Conservation (phyloP, 2,329 filamentous ascomycete genomes). For the Thelonectria rubi region DNA sequence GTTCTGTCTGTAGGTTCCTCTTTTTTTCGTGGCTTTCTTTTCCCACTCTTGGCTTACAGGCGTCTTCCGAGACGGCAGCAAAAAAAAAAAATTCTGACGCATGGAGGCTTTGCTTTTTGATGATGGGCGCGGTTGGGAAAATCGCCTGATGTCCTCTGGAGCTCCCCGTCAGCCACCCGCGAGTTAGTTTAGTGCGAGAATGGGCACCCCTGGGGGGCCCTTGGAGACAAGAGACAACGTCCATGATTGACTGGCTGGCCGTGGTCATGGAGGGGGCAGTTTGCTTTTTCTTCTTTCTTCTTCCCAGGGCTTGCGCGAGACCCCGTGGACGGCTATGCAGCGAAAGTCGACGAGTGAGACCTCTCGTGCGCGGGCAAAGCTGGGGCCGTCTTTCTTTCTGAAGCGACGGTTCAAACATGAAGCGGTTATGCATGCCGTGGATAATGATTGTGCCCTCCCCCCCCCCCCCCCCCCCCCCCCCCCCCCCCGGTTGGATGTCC, state of each 20-base stretch:
- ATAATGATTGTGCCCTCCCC: conserved; percentile 3
- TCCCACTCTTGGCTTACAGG: conserved; percentile 1
- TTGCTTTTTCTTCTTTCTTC: background rate
- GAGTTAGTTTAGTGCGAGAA: too few relatives aligned
- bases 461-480: too few relatives aligned
- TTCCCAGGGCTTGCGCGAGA: background rate
- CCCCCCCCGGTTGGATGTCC: too few relatives aligned
- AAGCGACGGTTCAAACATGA: conserved; percentile 12
- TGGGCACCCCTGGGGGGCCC: too few relatives aligned
- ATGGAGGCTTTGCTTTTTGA: conserved; percentile 38
- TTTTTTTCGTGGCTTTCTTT: background rate
- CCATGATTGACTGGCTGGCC: too few relatives aligned
- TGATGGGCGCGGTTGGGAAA: conserved; percentile 8
- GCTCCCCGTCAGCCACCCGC: conserved; percentile 9
- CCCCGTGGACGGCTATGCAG: too few relatives aligned
- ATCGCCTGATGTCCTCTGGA: conserved; percentile 32
- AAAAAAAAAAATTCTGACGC: conserved; percentile 14
- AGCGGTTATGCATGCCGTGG: conserved; percentile 1
- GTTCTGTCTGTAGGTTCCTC: background rate
- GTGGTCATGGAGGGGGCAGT: too few relatives aligned
- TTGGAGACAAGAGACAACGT: conserved; percentile 24
- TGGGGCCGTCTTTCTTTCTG: conserved; percentile 4
- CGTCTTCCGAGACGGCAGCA: conserved; percentile 18
- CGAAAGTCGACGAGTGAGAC: too few relatives aligned
- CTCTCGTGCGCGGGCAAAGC: too few relatives aligned